Base-by-base conservation (phyloP, 2,329 filamentous ascomycete genomes). In the Didymella segeticola region DNA sequence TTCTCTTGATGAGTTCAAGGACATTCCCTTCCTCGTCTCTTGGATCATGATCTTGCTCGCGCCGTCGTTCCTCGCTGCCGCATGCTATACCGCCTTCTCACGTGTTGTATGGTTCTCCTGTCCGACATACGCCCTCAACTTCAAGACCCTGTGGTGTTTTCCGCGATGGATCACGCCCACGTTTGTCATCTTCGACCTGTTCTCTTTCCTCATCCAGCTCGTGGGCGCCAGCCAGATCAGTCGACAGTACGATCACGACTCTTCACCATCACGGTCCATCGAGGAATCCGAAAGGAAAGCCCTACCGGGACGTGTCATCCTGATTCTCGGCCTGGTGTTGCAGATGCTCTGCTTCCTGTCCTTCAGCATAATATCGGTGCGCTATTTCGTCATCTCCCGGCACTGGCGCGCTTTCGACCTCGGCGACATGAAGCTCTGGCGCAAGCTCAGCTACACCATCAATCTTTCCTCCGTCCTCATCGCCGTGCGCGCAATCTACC, bases 281-380 rank as follows among this genome's bases (percentile, higher is more conserved):
- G 75, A 67, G 41, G 53, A 58, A 5, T 67, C 69, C 0, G 71
- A 74, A 38, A 60, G 61, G 25, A 64, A 66, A 43, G 63, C 68
- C 1, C 38, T 66, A 1, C 61, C 69, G 2, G 71, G 71, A 7
- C 67, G 71, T 7, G 51, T 72, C 9, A 70, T 74, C 42, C 58
- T 83, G 34, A 66, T 83, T 17, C 75, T 63, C 7, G 82, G 82
- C 1, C 72, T 84, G 5, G 70, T 78, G 14, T 65, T 83, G 31
- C 81, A 85, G 57, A 72, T 83, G 51, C 43, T 75, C 48, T 80
- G 81, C 61, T 83, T 84, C 64, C 69, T 75, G 11, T 75, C 81
- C 49, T 84, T 84, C 71, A 75, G 79, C 54, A 60, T 73, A 56
- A 69, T 74, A 34, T 64, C 63, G 9, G 61, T 70, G 19, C 71